These are phyloP conservation scores for Puccinia coronata DNA, from an alignment of 1,284 basidiomycete species.

Conservation along the genomic window DNA sequence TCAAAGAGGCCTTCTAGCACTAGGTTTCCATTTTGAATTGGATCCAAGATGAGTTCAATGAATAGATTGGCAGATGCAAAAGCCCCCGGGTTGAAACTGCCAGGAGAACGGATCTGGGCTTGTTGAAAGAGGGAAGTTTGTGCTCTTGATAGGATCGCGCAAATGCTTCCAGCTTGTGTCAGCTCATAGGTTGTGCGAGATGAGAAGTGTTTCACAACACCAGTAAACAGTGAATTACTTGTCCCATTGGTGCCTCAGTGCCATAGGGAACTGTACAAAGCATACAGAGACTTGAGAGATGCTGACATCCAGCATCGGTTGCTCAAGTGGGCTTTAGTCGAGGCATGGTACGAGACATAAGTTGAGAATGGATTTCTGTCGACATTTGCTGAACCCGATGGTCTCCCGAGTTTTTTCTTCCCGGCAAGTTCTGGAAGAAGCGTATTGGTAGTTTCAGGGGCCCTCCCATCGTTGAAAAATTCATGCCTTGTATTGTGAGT, in stretches of 20 bases:
- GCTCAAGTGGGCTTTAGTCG: not conserved
- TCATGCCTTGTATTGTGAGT: not conserved
- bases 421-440: not conserved
- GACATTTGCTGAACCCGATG: too few relatives aligned
- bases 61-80: not conserved
- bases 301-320: not conserved
- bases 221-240: not conserved
- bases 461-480: not conserved
- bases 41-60: not conserved
- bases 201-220: not conserved
- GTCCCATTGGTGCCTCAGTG: too few relatives aligned
- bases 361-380: too few relatives aligned
- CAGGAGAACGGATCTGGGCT: not conserved
- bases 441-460: not conserved
- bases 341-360: not conserved
- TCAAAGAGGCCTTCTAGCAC: not conserved
- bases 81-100: not conserved
- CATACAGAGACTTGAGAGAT: too few relatives aligned
- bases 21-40: not conserved
- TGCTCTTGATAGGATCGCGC: not conserved
- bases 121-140: not conserved
- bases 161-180: not conserved
- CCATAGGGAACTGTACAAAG: too few relatives aligned
- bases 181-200: not conserved
- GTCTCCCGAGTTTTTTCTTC: not conserved